Evolutionary conservation across 306 rosid genomes (phyloP).

Genomic region (Dalbergia cultrata): DNA sequence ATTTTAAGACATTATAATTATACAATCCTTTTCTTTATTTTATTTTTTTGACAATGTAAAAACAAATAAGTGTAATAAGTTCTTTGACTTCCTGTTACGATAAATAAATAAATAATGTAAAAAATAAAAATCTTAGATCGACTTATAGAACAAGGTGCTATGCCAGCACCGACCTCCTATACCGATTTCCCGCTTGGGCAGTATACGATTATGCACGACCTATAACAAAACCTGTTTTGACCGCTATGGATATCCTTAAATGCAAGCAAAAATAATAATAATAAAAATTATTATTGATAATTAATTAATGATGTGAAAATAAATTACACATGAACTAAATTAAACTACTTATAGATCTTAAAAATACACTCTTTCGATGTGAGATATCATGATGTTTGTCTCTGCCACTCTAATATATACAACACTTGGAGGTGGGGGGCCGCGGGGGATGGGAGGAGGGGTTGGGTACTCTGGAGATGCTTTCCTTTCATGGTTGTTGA

Average conservation of each 20-base stretch:
- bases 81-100: no score
- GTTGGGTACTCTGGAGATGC: constrained; percentile 4
- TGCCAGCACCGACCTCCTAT: no score
- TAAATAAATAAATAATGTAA: no score
- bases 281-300: background rate
- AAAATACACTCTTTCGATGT: background rate
- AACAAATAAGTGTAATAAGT: no score
- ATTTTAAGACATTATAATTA: no score
- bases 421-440: background rate
- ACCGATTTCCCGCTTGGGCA: no score
- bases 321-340: background rate
- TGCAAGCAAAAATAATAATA: background rate
- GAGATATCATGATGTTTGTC: background rate
- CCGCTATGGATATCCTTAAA: background rate
- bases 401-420: constrained; percentile 28
- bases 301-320: background rate
- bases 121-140: no score
- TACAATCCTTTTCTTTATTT: background rate
- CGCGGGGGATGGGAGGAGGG: background rate
- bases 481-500: constrained; percentile 4
- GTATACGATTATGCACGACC: no score
- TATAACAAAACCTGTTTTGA: background rate
- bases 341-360: background rate
- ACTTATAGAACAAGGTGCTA: no score
- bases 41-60: no score